Evolutionary conservation across 805 yeast species (phyloP).

Genomic region (Candida lessepsii): DNA sequence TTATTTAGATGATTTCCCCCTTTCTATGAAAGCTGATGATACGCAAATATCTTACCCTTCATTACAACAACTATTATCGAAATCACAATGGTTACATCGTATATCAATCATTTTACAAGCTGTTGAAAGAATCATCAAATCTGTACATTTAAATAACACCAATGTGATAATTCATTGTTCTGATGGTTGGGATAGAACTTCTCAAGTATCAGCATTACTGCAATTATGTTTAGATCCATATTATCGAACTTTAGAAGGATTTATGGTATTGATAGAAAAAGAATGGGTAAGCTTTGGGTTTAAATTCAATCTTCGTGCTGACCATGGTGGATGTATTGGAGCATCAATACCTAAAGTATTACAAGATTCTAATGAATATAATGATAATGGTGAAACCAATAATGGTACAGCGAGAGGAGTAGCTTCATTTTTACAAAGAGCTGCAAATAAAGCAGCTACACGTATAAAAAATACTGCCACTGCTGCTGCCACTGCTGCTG

Average conservation of each 20-base stretch:
- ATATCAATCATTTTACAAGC: conserved; percentile 67
- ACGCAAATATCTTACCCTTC: conserved; percentile 20
- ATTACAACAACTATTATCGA: conserved; percentile 52
- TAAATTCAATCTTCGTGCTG: conserved; percentile 78
- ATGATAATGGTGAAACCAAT: conserved; percentile 9
- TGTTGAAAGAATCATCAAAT: conserved; percentile 73
- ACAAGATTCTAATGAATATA: conserved; percentile 11
- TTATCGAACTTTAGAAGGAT: conserved; percentile 84
- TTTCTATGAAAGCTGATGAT: conserved; percentile 15
- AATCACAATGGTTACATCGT: conserved; percentile 79
- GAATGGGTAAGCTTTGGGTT: conserved; percentile 97
- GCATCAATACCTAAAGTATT: conserved; percentile 26
- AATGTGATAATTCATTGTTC: conserved; percentile 91
- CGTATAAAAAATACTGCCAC: conserved; percentile 40
- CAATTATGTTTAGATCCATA: conserved; percentile 89
- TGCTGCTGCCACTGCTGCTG: conserved; percentile 18
- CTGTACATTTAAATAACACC: conserved; percentile 78
- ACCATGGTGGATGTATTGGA: conserved; percentile 59
- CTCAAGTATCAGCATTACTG: conserved; percentile 81
- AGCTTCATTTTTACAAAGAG: conserved; percentile 38
- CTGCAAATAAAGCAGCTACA: conserved; percentile 43
- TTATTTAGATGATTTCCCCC: conserved; percentile 63
- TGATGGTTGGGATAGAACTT: conserved; percentile 98
- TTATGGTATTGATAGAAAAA: conserved; percentile 80
- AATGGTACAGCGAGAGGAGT: conserved; percentile 27